Conservation (phyloP, 371 early-diverging fungal genomes). For the Mortierella sp. region DNA sequence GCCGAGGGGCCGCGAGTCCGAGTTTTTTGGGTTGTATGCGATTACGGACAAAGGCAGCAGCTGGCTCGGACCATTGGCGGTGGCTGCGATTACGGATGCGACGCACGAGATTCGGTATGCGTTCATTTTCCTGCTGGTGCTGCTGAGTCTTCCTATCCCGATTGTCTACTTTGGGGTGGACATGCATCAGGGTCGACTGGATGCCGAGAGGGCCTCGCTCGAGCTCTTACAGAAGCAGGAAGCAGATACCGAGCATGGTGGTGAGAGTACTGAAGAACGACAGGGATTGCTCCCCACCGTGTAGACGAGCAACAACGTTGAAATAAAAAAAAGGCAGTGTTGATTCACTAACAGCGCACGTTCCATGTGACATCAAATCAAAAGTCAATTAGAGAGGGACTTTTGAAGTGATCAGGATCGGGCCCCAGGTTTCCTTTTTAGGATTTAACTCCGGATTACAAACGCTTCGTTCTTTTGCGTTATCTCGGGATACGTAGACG, state of each 20-base stretch:
- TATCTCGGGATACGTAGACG: conserved; percentile 10
- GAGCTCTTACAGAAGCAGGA: conserved; percentile 25
- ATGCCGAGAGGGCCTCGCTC: conserved; percentile 40
- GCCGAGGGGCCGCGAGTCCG: conserved; percentile 49
- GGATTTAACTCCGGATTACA: neutral
- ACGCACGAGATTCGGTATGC: conserved; percentile 55
- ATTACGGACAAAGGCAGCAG: conserved; percentile 57
- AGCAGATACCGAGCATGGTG: neutral
- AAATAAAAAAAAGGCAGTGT: neutral
- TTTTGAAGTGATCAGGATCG: no score
- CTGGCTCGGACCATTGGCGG: conserved; percentile 51
- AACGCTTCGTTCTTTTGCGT: neutral
- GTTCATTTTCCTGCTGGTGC: conserved; percentile 43
- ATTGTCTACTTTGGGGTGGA: conserved; percentile 52
- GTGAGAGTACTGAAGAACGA: conserved; percentile 20
- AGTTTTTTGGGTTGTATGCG: conserved; percentile 53
- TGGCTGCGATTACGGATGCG: conserved; percentile 50
- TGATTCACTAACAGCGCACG: neutral
- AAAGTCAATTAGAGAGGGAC: neutral
- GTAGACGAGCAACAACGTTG: neutral
- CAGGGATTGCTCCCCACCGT: conserved; percentile 28
- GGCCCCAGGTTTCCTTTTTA: conserved; percentile 8
- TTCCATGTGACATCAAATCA: neutral
- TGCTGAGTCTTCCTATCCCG: conserved; percentile 47
- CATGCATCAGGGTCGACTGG: conserved; percentile 44